Base-by-base conservation (phyloP, 148 eudicot genomes). In the Bassia scoparia region DNA sequence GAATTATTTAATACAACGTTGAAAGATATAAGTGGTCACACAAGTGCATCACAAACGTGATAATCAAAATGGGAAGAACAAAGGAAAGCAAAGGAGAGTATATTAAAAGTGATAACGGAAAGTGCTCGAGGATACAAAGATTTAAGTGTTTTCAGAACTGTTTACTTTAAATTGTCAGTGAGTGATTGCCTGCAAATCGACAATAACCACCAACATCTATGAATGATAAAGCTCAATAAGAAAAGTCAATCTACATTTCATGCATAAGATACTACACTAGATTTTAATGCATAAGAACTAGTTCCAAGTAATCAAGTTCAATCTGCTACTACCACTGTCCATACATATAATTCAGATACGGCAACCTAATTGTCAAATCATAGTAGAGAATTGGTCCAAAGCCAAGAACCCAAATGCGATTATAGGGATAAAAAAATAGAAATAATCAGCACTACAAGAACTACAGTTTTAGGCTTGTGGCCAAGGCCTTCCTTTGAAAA, bases 401-500 rank as follows among this genome's bases (percentile, higher is more conserved):
- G 34, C 24, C 67, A 63, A 18, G 46, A 43, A 49, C n/a, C 35
- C 29, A 37, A 27, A 43, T 5, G 43, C 24, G 24, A 6, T 61
- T 64, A 60, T 20, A 9, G 14, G 23, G 11, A 30, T 24, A 2
- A n/a, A 63, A 16, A 9, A 27, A n/a, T 16, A 76, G n/a, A 67
- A 65, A 35, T 11, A 66, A 67, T 29, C n/a, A 63, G 53, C 59
- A 33, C 30, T 23, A 65, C 27, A 26, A 44, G 61, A 72, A 72
- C 44, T 82, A 96, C 99, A 60, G 99, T 92, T 85, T 96, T 96
- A 75, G 99, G 99, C 71, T 96, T 97, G 72, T 90, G 97, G 50
- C 93, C 99, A 64, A 96, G 87, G 78, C 99, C 99, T 87, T 96
- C 99, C 78, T 96, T 96, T 61, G 99, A 96, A 81, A 96, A 96